Conservation (phyloP, 768 basidiomycete species). For the Nidularia sp. region DNA sequence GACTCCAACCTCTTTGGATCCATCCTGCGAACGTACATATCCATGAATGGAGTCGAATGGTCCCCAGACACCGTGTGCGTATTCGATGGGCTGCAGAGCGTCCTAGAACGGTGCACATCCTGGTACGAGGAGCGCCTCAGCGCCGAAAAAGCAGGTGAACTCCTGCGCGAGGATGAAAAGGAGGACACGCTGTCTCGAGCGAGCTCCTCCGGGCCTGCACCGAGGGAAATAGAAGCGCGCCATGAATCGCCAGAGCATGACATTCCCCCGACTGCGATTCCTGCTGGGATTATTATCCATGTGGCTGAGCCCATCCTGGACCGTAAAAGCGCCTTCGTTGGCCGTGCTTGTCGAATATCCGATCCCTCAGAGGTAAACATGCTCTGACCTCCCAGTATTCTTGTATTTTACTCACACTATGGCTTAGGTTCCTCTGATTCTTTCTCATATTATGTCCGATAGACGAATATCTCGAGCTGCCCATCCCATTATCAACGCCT, state of each 20-base stretch:
- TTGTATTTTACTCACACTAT: neutral
- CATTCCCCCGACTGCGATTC: constrained; percentile 23
- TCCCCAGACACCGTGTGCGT: constrained; percentile 70
- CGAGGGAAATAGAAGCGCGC: neutral
- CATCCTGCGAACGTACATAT: constrained; percentile 78
- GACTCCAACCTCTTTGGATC: constrained; percentile 72
- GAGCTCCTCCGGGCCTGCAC: constrained; percentile 1
- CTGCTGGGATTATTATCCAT: constrained; percentile 61
- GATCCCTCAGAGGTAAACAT: constrained; percentile 66
- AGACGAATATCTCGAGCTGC: constrained; percentile 69
- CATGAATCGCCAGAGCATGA: constrained; percentile 5
- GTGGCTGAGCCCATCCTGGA: constrained; percentile 81
- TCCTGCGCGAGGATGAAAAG: constrained; percentile 49
- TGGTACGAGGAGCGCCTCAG: constrained; percentile 75
- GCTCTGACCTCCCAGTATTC: constrained; percentile 2
- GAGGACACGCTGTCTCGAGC: constrained; percentile 7
- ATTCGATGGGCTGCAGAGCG: constrained; percentile 81
- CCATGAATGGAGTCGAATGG: constrained; percentile 75
- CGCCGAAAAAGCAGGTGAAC: constrained; percentile 48
- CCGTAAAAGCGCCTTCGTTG: constrained; percentile 82
- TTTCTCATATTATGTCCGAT: constrained; percentile 68
- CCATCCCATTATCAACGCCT: constrained; percentile 80
- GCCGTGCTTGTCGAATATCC: constrained; percentile 76
- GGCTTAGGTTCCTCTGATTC: constrained; percentile 59
- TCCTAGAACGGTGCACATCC: constrained; percentile 56